phyloP scores from a whole-genome alignment of 1,139 yeast genomes.

The Taphrina deformans region DNA sequence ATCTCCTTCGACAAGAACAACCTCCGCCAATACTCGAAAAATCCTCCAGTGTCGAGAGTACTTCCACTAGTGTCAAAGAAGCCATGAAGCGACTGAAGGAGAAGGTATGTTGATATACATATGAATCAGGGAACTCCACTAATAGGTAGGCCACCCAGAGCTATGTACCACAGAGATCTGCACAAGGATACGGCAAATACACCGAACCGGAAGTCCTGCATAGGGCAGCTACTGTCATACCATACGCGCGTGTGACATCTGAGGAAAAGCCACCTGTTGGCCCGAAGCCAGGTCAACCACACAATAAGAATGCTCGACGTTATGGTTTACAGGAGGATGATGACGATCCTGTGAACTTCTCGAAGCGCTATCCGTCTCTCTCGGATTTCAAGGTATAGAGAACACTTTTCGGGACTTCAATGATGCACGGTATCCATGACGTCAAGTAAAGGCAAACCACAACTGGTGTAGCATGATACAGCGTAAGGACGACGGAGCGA shows the following conservation, averaged over 20 bases:
- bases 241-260: background rate
- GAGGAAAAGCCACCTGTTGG: background rate
- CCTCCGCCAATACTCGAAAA: background rate
- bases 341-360: background rate
- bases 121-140: too few species aligned
- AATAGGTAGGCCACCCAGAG: constrained; percentile 20
- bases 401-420: background rate
- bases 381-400: constrained; percentile 23
- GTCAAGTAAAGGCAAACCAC: background rate
- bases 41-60: constrained; percentile 12
- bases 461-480: background rate
- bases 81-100: constrained; percentile 28
- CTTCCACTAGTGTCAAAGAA: constrained; percentile 24
- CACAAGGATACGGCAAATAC: constrained; percentile 30
- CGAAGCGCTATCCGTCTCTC: constrained; percentile 23
- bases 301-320: constrained; percentile 3
- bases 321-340: constrained; percentile 7
- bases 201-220: constrained; percentile 17
- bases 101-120: background rate
- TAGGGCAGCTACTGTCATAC: constrained; percentile 25
- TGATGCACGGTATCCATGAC: background rate
- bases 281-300: background rate
- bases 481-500: background rate
- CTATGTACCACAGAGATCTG: constrained; percentile 23
- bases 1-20: background rate